These are phyloP conservation scores for Sphagnum contortum DNA, from an alignment of 225 moss, liverwort and hornwort genomes.

Conservation along the genomic window DNA sequence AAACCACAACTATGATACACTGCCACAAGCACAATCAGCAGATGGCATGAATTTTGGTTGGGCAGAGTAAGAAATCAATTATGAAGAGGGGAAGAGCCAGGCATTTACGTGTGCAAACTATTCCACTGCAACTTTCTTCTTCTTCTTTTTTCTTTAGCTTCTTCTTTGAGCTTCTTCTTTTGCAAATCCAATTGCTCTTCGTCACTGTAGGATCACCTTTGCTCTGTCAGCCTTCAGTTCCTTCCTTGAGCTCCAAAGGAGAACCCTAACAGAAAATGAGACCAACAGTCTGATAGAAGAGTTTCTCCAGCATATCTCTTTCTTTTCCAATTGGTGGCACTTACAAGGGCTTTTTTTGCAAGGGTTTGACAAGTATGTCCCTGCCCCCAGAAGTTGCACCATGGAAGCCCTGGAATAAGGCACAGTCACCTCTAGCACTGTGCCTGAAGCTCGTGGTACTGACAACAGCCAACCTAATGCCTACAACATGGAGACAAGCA, in stretches of 20 bases:
- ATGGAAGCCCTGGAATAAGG: constrained; percentile 89
- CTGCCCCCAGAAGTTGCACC: constrained; percentile 85
- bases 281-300: too few species aligned
- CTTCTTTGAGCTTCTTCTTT: too few species aligned
- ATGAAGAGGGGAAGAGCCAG: neutral
- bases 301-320: too few species aligned
- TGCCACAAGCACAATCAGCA: neutral
- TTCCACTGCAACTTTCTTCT: constrained; percentile 30
- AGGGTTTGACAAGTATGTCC: constrained; percentile 3
- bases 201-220: constrained; percentile 32
- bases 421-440: constrained; percentile 74
- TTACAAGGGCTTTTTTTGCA: too few species aligned
- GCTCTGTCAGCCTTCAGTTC: constrained; percentile 31
- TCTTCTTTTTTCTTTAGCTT: too few species aligned
- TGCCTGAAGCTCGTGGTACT: constrained; percentile 80
- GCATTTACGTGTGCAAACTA: constrained; percentile 63
- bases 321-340: too few species aligned
- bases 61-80: neutral
- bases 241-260: constrained; percentile 41
- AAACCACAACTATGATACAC: too few species aligned
- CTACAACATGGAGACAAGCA: too few species aligned
- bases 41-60: too few species aligned
- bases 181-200: constrained; percentile 39
- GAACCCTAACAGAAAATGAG: too few species aligned
- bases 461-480: constrained; percentile 89